Evolutionary conservation across 139 green algal species (phyloP), one percentile per base, ranked within the genome.

Genomic region (Coccomyxa sp.): DNA sequence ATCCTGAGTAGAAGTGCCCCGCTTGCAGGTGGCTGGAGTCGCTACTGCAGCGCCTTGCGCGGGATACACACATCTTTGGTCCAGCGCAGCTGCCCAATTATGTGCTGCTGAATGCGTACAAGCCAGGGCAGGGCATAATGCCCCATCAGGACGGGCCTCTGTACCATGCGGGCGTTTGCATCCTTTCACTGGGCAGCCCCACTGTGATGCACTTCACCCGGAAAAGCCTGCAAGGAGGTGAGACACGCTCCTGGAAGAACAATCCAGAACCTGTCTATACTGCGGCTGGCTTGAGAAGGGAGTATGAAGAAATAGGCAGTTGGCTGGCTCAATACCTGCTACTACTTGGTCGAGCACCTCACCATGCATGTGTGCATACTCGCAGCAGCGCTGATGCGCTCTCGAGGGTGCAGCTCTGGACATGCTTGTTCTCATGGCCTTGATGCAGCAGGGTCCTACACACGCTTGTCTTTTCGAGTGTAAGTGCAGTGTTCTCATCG

Each of bases 61-160:
- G 73, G 0, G 64, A 86, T 36, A 84, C 77, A 9, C 22, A 8
- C 0, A 55, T 83, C 5, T 79, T 77, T 40, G 39, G 77, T 37
- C 54, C 31, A 68, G 73, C 12, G 22, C 39, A 36, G 6, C 38
- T 68, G 0, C 78, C 90, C 29, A 94, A 94, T 68, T 89, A 94
- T 50, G 89, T 94, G 50, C 84, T 94, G 0, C 78, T 94, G 33
- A 94, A 94, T 58, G 75, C 74, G 0, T 94, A 94, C 79, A 16
- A 70, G 22, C 83, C 88, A 10, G 90, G 90, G 0, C 80, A 90
- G n/a, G 90, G 90, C 55, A 94, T 94, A 55, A 79, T 92, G 86
- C 86, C 89, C 50, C 38, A 55, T 39, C 36, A 39, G 78, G 89
- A 93, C 78, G 89, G 89, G 14, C 89, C 89, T 2, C 39, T 88